Percentiles rank a stretch among this genome's conserved stretches.
phyloP scores from a whole-genome alignment of 257 asterid species.

The Cordia subcordata region DNA sequence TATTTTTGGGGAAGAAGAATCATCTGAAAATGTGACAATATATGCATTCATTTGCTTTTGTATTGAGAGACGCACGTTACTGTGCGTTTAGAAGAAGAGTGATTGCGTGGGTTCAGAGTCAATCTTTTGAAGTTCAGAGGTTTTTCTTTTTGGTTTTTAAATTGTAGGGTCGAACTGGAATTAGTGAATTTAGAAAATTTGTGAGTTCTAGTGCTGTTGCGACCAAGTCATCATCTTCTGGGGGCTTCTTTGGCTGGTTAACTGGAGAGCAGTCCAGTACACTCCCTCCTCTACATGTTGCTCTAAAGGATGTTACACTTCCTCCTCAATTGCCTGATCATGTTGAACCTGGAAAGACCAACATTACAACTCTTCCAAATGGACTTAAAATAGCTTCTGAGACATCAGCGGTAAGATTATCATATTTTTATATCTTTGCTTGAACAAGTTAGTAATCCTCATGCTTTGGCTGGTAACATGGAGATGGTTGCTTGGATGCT shows the following conservation, averaged over 20 bases:
- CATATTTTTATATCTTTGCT: not conserved
- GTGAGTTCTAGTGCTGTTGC: slow-evolving; percentile 65
- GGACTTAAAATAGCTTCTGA: slow-evolving; percentile 80
- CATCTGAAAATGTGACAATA: no score
- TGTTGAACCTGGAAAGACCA: slow-evolving; percentile 70
- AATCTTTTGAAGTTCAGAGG: not conserved
- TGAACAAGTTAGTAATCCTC: not conserved
- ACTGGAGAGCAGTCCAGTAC: slow-evolving; percentile 56
- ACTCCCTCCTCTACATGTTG: slow-evolving; percentile 70
- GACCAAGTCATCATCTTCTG: slow-evolving; percentile 55
- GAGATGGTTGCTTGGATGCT: slow-evolving; percentile 14
- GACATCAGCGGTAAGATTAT: slow-evolving; percentile 57
- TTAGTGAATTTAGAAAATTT: slow-evolving; percentile 47
- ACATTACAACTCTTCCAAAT: slow-evolving; percentile 65
- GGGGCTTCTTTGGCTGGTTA: slow-evolving; percentile 63
- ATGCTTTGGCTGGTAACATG: slow-evolving; percentile 6
- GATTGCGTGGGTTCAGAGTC: no score
- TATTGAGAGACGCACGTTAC: no score
- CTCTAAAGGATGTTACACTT: slow-evolving; percentile 55
- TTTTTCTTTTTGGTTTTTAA: not conserved
- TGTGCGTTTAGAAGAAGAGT: no score
- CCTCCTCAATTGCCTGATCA: slow-evolving; percentile 76
- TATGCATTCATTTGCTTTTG: no score
- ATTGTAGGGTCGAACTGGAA: slow-evolving; percentile 43
- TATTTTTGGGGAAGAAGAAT: no score